Base-by-base conservation (phyloP, 73 alveolate species). In the Paraurostyla sp. region DNA sequence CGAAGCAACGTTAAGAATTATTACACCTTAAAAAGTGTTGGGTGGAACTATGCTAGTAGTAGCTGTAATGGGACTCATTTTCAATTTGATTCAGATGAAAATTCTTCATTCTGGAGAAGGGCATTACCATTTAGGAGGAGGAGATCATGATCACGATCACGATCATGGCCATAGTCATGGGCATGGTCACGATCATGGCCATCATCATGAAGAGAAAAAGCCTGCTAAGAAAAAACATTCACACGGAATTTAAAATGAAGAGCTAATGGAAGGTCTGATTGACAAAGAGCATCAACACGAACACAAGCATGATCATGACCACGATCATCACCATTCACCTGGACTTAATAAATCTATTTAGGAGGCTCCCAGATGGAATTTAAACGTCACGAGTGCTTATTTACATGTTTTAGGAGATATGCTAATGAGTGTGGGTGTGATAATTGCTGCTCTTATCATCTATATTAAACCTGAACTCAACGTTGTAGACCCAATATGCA, bases 391-490 rank as follows among this genome's bases (percentile, higher is more conserved):
- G 50, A 98, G 98, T 30, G 99, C 99, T 48, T 69, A 88, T 85
- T 83, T 97, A 43, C 99, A 97, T 82, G 94, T 96, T 54, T 43
- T 97, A 23, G 99, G 99, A 22, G 99, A 97, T 90, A 90, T 96
- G 30, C 48, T 97, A 40, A 94, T 95, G 92, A 93, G 97, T 65
- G 85, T 96, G 45, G 99, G 99, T 0, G 99, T 97, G 30, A 56
- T 97, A 0, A 92, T 97, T n/a, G 99, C 99, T 18, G 99, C 99
- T 20, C 30, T 75, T 4, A 75, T 97, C 23, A 95, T 97, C 13
- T 93, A 84, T 58, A 51, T 95, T 46, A 63, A 82, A 43, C 98
- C 98, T 4, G 59, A 52, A 45, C 92, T 68, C 49, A 40, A 43
- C 29, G 82, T 90, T 23, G 97, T 96, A 49, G 99, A 97, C 71